A percentile compares a stretch with the other conserved stretches of the same genome.
Conservation (phyloP, 768 basidiomycete species). For the Scleroderma bovista region DNA sequence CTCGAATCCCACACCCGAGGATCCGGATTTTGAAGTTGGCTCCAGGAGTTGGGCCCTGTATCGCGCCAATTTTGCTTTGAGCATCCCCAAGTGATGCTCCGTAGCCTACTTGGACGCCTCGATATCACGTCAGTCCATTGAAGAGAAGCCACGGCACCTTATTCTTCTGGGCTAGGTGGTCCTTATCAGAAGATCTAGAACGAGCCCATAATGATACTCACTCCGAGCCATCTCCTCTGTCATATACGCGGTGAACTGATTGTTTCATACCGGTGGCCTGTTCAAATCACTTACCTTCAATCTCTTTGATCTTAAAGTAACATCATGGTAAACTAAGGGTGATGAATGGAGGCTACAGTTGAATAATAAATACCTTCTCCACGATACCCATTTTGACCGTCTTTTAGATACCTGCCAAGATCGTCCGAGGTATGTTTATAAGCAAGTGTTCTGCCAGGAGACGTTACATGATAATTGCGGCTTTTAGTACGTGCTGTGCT, state of each 20-base stretch:
- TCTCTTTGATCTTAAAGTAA: slow-evolving; percentile 81
- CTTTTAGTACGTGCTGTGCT: too few species aligned
- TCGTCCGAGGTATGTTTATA: too few species aligned
- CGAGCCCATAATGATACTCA: slow-evolving; percentile 37
- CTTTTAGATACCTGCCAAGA: neutral
- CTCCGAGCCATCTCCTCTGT: slow-evolving; percentile 97
- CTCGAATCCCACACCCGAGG: slow-evolving; percentile 80
- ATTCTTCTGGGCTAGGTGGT: slow-evolving; percentile 83
- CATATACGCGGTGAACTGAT: slow-evolving; percentile 2
- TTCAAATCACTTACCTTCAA: slow-evolving; percentile 67
- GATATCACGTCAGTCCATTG: slow-evolving; percentile 7
- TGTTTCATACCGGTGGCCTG: neutral
- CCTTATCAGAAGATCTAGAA: slow-evolving; percentile 1
- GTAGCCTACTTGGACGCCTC: slow-evolving; percentile 57
- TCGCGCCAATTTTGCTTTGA: slow-evolving; percentile 92
- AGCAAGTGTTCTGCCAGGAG: too few species aligned
- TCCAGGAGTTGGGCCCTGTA: slow-evolving; percentile 95
- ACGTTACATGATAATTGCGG: too few species aligned
- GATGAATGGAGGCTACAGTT: neutral
- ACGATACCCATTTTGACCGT: slow-evolving; percentile 75
- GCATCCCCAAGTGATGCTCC: slow-evolving; percentile 87
- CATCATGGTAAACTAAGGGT: slow-evolving; percentile 3
- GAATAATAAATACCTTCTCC: slow-evolving; percentile 66
- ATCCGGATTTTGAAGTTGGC: slow-evolving; percentile 78
- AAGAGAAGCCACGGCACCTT: slow-evolving; percentile 46